Evolutionary conservation across 441 rosid genomes (phyloP).

Genomic region (Aleurites moluccanus): DNA sequence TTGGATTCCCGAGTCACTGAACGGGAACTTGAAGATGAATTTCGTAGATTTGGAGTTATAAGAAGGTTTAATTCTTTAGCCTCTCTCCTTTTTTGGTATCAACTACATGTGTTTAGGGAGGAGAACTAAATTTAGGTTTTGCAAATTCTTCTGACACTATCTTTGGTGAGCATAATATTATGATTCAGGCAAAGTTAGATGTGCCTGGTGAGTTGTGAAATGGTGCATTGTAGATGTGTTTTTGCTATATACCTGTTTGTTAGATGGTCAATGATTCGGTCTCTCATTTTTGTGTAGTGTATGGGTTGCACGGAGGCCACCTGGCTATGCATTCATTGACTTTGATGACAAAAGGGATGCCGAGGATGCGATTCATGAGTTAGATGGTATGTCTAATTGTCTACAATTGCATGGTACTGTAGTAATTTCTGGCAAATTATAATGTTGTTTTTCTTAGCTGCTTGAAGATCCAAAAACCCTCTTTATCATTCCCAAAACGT

Average conservation of each 20-base stretch:
- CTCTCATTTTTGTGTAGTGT: slow-evolving; percentile 50
- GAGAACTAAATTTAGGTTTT: not conserved
- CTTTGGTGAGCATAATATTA: not conserved
- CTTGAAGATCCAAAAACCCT: not conserved
- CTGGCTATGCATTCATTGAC: slow-evolving; percentile 90
- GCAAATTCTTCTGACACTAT: not conserved
- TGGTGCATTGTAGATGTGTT: not conserved
- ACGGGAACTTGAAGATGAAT: slow-evolving; percentile 92
- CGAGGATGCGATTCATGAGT: slow-evolving; percentile 68
- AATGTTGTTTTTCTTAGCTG: not conserved
- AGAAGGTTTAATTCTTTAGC: slow-evolving; percentile 42
- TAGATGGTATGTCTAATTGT: slow-evolving; percentile 54
- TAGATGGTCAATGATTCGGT: not conserved
- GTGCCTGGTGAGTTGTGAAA: not conserved
- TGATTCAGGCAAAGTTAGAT: too few species aligned
- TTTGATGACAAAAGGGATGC: slow-evolving; percentile 93
- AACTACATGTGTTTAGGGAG: not conserved
- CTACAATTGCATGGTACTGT: not conserved
- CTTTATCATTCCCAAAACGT: too few species aligned
- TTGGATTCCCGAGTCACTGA: slow-evolving; percentile 73
- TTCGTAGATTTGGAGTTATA: slow-evolving; percentile 67
- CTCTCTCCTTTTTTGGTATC: not conserved
- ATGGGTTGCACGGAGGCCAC: slow-evolving; percentile 96
- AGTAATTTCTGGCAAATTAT: not conserved
- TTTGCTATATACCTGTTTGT: not conserved